Evolutionary conservation across 306 rosid species (phyloP).

Genomic region (Fragaria nilgerrensis): DNA sequence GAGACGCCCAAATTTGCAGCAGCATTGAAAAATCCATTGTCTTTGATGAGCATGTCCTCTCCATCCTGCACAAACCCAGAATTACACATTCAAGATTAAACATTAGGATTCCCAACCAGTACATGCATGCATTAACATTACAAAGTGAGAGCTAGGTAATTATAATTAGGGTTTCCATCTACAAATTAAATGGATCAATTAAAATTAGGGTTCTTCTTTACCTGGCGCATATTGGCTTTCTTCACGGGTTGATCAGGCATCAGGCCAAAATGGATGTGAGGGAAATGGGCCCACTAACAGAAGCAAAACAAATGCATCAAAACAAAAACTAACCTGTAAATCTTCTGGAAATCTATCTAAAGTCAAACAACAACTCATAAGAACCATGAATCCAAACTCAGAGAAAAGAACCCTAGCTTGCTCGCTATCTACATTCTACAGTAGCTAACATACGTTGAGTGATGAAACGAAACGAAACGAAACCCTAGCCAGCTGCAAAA

Average conservation of each 20-base stretch:
- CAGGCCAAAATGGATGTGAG: slow-evolving; percentile 95
- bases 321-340: background rate
- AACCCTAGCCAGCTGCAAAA: no score
- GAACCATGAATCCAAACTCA: background rate
- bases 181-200: background rate
- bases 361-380: background rate
- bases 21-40: slow-evolving; percentile 46
- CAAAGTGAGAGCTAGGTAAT: background rate
- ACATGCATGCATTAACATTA: background rate
- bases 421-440: background rate
- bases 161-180: background rate
- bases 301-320: slow-evolving; percentile 25
- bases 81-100: background rate
- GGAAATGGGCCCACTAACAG: slow-evolving; percentile 98
- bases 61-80: slow-evolving; percentile 55
- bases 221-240: slow-evolving; percentile 71
- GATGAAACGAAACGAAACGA: no score
- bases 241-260: slow-evolving; percentile 90
- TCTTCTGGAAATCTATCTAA: slow-evolving; percentile 2
- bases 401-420: background rate
- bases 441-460: no score
- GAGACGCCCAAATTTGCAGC: slow-evolving; percentile 59
- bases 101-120: background rate
- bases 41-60: slow-evolving; percentile 71
- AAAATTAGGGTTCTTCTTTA: slow-evolving; percentile 38